phyloP scores from a whole-genome alignment of 2,329 filamentous ascomycete species.

The Amauroascus niger region DNA sequence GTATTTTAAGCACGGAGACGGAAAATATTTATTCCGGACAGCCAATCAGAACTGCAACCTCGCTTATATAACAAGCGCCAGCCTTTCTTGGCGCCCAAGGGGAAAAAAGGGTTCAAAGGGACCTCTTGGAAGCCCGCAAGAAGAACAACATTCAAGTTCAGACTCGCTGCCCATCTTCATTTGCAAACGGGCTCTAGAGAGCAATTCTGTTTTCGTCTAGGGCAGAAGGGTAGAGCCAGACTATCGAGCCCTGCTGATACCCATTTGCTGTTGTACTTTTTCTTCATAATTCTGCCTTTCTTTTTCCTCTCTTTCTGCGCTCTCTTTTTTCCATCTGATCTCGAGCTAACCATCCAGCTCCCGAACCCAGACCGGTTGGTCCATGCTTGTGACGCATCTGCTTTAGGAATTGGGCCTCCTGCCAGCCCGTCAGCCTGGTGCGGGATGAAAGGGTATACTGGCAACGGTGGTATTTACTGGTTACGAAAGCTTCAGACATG shows the following conservation, averaged over 20 bases:
- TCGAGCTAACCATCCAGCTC: background rate
- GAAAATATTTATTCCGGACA: background rate
- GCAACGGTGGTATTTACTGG: background rate
- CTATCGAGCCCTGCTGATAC: background rate
- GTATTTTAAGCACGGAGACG: background rate
- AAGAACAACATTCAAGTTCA: background rate
- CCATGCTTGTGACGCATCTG: background rate
- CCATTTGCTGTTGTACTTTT: background rate
- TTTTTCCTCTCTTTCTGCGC: background rate
- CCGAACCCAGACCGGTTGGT: background rate
- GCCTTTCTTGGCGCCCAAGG: background rate
- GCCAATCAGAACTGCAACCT: too few relatives aligned
- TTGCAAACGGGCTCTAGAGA: too few relatives aligned
- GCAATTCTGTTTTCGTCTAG: background rate
- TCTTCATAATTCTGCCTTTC: background rate
- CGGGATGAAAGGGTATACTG: conserved; percentile 1
- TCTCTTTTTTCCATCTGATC: conserved; percentile 6
- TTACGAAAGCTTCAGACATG: conserved; percentile 44
- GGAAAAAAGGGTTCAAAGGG: too few relatives aligned
- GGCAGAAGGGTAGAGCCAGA: background rate
- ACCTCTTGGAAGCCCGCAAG: too few relatives aligned
- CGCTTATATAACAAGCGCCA: background rate
- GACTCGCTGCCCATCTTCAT: too few relatives aligned
- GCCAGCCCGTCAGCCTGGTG: background rate
- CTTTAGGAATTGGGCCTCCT: conserved; percentile 1